Evolutionary conservation across 495 filamentous ascomycete species (phyloP), one percentile per base, ranked within the genome.

Genomic region (Aspergillus ostianus): DNA sequence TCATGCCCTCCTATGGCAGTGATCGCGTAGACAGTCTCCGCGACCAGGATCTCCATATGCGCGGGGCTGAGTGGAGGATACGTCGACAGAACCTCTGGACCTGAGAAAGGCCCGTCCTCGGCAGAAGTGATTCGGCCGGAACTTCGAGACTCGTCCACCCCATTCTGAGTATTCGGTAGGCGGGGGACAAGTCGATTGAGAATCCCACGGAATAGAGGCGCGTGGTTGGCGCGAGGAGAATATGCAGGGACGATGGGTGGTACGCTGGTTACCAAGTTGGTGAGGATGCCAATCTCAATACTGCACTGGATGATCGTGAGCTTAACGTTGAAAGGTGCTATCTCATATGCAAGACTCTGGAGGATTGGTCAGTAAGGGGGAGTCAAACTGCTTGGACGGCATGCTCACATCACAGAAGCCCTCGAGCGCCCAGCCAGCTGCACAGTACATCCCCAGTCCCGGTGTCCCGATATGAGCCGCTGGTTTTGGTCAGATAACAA

Each of bases 271-370:
- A 97, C 88, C 53, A 88, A 85, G 74, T 95, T 94, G 47, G 89
- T 93, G 54, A 97, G 82, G 49, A 91, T 85, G 65, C 84, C 82
- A 62, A 95, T 90, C 75, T 97, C 92, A 53, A 91, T 80, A 61
- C 85, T 89, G 60, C 93, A 91, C 77, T 98, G 94, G 47, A 98
- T 85, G 65, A 98, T 93, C 44, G 91, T 96, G 65, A 97, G 83
- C 72, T 93, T 96, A 79, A 98, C 85, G 73, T 96, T 96, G 81
- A 97, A 98, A 1, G 94, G 94, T 0, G 94, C 94, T 55, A 98
- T 89, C 74, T 98, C 94, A 76, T 96, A 98, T 1, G 93, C 93
- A 12, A 98, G 80, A 51, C 91, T 94, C 83, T 87, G 62, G 18
- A 32, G 52, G 15, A 18, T 27, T 47, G 56, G 56, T 70, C 48